Base-by-base conservation (phyloP, 345 rosid genomes). In the Draba incana region DNA sequence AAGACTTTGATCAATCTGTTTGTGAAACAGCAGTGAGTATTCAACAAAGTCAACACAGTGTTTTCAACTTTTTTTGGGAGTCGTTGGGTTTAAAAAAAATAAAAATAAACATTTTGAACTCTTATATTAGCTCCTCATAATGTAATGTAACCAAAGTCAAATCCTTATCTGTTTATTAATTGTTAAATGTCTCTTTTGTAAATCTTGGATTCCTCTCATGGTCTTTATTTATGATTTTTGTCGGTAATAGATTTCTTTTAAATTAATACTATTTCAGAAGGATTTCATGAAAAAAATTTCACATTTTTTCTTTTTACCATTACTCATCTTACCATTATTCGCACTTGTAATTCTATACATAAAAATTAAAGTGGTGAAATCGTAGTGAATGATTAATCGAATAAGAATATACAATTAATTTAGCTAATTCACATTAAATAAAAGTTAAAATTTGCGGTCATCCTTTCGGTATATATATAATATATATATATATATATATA, bases 51-150 rank as follows among this genome's bases (percentile, higher is more conserved):
- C 76, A 72, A 63, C 52, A 64, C 52, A 54, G 27, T 48, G 59
- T 49, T 57, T 57, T 72, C 65, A 72, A 41, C 70, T 72, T 72
- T 64, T 56, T 64, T 24, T 57, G 38, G 59, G 64, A 57, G 65
- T 72, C 44, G 70, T 55, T 71, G 50, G 50, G 8, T 10, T 38
- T 43, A 53, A 15, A 59, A 15, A 15, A 28, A 62, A 2, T 25
- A 54, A 16, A 28, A 14, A 6, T 53, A 45, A 33, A 4, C n/a
- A 7, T 4, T 70, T 52, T 45, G 31, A 46, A 44, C 31, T 4
- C 63, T 45, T 44, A 4, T 3, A 35, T 38, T 63, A 35, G 49
- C 56, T 63, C 54, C 51, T 44, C 63, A 47, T 28, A 27, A 30
- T 48, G 65, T 57, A 56, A 72, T 48, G 65, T 57, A 56, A 72